Evolutionary conservation across 768 basidiomycete genomes (phyloP), one percentile per base, ranked within the genome.

Genomic region (Lanmaoa rubissima): DNA sequence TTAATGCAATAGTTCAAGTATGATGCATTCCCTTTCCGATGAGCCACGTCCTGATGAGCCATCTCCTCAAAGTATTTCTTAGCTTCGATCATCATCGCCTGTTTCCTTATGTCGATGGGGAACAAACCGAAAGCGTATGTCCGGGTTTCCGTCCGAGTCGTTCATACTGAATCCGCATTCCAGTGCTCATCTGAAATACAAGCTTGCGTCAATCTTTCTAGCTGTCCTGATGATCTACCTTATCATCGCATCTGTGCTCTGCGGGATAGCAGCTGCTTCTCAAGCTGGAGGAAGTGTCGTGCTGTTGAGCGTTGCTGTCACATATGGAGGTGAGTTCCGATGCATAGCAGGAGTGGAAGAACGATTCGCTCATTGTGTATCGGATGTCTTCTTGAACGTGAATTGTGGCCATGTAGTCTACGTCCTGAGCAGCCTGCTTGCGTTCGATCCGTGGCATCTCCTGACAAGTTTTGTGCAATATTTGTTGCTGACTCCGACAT

Each of bases 391-490:
- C 16, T 19, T 32, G 54, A 42, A 55, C 40, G 47, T n/a, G 49
- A 17, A 65, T 31, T 14, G 40, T 28, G 19, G 50, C 1, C 26
- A 28, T 46, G n/a, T 53, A 87, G 87, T 90, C 39, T 97, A 91
- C 72, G 76, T 88, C 6, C 75, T 88, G 36, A 82, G 90, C 43
- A 88, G 88, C 58, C 61, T 97, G 39, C 75, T 98, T 40, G 92
- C 93, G 0, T 82, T 95, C 55, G 97, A 99, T 72, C 95, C 97
- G 5, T 95, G 93, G 92, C 96, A 98, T 73, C 85, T 98, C 77
- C 47, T 97, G 60, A 98, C 95, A 10, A 94, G 91, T 64, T 94
- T 94, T 66, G 63, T 87, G 14, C 93, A 92, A 48, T 99, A 97
- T 67, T 73, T 98, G 66, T 75, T 98, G 19, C 81, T 97, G 53